These are phyloP conservation scores for Aurinia saxatilis DNA, from an alignment of 345 rosid genomes.

Conservation along the genomic window DNA sequence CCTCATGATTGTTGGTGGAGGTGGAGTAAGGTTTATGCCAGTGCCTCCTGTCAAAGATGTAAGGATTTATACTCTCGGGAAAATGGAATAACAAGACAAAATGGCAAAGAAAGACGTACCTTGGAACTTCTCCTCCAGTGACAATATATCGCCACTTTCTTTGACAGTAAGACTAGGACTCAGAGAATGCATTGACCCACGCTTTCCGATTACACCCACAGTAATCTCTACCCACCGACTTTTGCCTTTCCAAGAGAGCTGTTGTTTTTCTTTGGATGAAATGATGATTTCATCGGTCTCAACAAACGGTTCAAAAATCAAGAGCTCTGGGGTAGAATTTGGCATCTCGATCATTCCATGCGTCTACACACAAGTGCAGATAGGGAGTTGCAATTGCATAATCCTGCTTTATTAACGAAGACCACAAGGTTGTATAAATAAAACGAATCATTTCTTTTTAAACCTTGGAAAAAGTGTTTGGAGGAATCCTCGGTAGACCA, in stretches of 20 bases:
- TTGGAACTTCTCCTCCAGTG: slow-evolving; percentile 97
- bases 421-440: neutral
- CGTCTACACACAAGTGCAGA: slow-evolving; percentile 35
- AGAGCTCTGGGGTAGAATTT: slow-evolving; percentile 63
- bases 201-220: slow-evolving; percentile 71
- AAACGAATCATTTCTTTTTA: neutral
- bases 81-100: neutral
- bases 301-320: slow-evolving; percentile 86
- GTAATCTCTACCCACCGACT: slow-evolving; percentile 89
- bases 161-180: slow-evolving; percentile 89
- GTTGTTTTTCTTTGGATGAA: slow-evolving; percentile 46
- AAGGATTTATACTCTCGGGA: neutral
- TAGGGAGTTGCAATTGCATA: neutral
- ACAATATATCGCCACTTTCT: slow-evolving; percentile 83
- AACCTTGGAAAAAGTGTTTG: slow-evolving; percentile 87
- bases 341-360: slow-evolving; percentile 99
- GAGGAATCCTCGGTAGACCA: slow-evolving; percentile 64
- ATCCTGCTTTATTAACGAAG: neutral
- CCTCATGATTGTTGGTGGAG: slow-evolving; percentile 83
- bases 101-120: slow-evolving; percentile 35
- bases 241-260: slow-evolving; percentile 66
- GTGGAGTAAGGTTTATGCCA: slow-evolving; percentile 96
- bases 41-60: slow-evolving; percentile 63
- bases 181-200: slow-evolving; percentile 71
- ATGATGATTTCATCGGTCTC: slow-evolving; percentile 78